Evolutionary conservation across 345 rosid species (phyloP).

Genomic region (Gossypium longicalyx): DNA sequence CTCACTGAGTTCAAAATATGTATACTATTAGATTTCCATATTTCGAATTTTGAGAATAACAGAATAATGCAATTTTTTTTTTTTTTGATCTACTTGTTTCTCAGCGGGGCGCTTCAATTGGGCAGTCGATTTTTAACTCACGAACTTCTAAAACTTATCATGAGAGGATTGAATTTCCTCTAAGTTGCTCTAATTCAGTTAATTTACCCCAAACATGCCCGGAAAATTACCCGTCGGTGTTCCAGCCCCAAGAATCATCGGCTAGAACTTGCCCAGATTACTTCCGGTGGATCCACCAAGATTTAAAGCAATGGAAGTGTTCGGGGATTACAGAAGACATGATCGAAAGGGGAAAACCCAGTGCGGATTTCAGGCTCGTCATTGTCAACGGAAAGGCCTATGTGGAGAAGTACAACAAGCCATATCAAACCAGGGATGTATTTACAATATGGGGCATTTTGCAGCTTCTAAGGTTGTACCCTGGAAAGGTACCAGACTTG

Average conservation of each 20-base stretch:
- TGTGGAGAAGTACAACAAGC: conserved; percentile 40
- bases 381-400: conserved; percentile 47
- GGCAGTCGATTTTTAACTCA: conserved; percentile 7
- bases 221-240: conserved; percentile 25
- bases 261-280: conserved; percentile 47
- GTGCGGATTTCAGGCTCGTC: conserved; percentile 47
- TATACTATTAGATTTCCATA: too few species aligned
- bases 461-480: conserved; percentile 62
- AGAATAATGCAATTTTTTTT: too few species aligned
- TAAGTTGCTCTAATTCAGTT: conserved; percentile 30
- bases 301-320: conserved; percentile 48
- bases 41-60: too few species aligned
- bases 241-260: conserved; percentile 4
- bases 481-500: conserved; percentile 60
- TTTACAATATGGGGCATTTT: conserved; percentile 71
- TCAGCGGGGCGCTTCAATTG: conserved; percentile 26
- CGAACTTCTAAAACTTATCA: conserved; percentile 8
- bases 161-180: conserved; percentile 17
- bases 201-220: conserved; percentile 26
- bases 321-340: conserved; percentile 51
- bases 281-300: conserved; percentile 67
- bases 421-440: conserved; percentile 54
- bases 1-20: too few species aligned
- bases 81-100: background rate
- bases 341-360: conserved; percentile 33